Percentiles rank a stretch among this genome's conserved stretches.
phyloP scores from a whole-genome alignment of 352 stramenopile genomes.

The Thalassiosira pacifica region DNA sequence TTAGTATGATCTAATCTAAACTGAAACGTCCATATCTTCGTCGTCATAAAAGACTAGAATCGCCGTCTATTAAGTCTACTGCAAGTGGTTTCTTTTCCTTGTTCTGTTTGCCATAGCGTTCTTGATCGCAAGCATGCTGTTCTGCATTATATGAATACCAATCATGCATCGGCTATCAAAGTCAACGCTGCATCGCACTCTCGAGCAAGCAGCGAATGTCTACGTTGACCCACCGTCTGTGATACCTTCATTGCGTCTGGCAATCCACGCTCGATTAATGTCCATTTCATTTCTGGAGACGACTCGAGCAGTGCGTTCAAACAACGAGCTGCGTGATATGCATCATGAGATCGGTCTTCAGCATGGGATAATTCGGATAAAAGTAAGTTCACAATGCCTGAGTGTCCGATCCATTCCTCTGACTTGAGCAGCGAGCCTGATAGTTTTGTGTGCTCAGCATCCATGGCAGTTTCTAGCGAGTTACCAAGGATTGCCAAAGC shows the following conservation, averaged over 20 bases:
- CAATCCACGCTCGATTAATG: slow-evolving; percentile 35
- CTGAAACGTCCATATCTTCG: too few species aligned
- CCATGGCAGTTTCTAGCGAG: slow-evolving; percentile 33
- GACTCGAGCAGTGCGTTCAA: slow-evolving; percentile 50
- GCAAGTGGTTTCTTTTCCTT: too few species aligned
- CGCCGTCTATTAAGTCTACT: too few species aligned
- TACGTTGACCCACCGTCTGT: slow-evolving; percentile 19
- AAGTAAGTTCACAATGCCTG: slow-evolving; percentile 39
- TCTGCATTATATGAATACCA: too few species aligned
- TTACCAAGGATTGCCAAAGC: slow-evolving; percentile 46
- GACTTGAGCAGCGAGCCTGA: slow-evolving; percentile 17
- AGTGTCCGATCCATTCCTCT: slow-evolving; percentile 45
- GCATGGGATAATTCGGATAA: slow-evolving; percentile 37
- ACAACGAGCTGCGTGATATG: slow-evolving; percentile 66
- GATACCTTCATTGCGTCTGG: slow-evolving; percentile 10
- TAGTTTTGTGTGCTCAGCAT: slow-evolving; percentile 5
- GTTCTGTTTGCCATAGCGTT: too few species aligned
- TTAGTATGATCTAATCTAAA: too few species aligned
- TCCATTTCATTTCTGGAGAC: slow-evolving; percentile 27
- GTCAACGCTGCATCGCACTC: slow-evolving; percentile 46
- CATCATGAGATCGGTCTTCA: slow-evolving; percentile 58
- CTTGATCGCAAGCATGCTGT: too few species aligned
- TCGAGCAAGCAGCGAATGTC: slow-evolving; percentile 38
- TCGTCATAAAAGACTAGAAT: too few species aligned
- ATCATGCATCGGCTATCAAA: slow-evolving; percentile 26